Evolutionary conservation across 495 filamentous ascomycete genomes (phyloP), one percentile per base, ranked within the genome.

Genomic region (Aspergillus saccharolyticus): DNA sequence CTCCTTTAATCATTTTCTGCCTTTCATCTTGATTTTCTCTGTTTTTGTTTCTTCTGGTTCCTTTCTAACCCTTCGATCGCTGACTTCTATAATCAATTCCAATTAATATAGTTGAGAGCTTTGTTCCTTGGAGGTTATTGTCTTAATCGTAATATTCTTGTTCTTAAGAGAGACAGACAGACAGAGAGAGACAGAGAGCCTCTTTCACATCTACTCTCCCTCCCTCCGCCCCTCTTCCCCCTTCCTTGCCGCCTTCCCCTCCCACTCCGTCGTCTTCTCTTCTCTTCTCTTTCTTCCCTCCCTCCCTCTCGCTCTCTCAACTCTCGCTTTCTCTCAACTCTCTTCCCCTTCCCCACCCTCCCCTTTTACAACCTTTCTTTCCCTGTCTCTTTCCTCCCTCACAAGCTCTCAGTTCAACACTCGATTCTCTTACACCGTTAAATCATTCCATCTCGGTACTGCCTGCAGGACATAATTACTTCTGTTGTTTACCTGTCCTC

Each of bases 391-490:
- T 24, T 57, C 46, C 55, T 50, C 33, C 47, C 45, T 22, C 43
- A 15, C 46, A 28, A 51, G 39, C 44, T 48, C 59, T 62, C 58
- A 54, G 39, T 66, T 62, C 44, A 46, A 63, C 57, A 54, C 48
- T 48, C 46, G 60, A 54, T 60, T 42, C 58, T 53, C 56, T 47
- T 52, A 25, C 51, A 20, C 10, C 24, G n/a, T 1, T 30, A 20
- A 45, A 50, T 61, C 52, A 22, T 62, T 39, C 10, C 10, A 39
- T 39, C 14, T 39, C 12, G 12, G 7, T 12, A 39, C 10, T 39
- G 14, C 33, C 2, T 39, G 2, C 33, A 39, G 4, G 9, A 28
- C 9, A 3, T 28, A 9, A 28, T 4, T 9, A 28, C 9, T 4
- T 28, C 25, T 28, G 3, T 3, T 9, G 9, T 4, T 28, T 28